These are phyloP conservation scores for Yarrowia keelungensis DNA, from an alignment of 805 yeast genomes.

Conservation along the genomic window DNA sequence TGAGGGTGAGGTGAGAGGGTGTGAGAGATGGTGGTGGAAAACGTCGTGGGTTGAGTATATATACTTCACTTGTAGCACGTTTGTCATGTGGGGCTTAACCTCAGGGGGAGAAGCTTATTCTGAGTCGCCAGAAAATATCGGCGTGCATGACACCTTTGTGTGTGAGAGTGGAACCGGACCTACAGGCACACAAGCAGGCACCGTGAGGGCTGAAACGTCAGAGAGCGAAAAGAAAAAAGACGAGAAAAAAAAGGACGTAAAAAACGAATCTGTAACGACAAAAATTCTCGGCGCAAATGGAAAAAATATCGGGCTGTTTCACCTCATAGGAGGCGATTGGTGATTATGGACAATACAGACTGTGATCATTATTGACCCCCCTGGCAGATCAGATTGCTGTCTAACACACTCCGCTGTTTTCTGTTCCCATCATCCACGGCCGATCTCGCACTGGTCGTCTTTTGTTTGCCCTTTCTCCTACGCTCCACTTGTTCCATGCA, in stretches of 20 bases:
- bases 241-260: no score
- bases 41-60: neutral
- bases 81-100: constrained; percentile 34
- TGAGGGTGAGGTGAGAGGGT: neutral
- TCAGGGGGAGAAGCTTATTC: constrained; percentile 31
- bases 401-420: no score
- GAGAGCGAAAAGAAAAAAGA: neutral
- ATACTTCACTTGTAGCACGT: neutral
- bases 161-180: constrained; percentile 3
- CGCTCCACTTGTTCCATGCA: constrained; percentile 34
- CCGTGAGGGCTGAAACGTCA: constrained; percentile 7
- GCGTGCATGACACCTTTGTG: constrained; percentile 4
- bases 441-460: neutral
- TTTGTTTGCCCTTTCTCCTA: neutral
- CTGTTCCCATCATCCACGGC: no score
- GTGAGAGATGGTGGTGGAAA: neutral
- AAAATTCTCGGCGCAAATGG: no score
- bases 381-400: no score
- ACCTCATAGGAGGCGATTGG: no score
- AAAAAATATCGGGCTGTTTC: no score
- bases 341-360: no score
- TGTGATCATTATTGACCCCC: no score
- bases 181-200: constrained; percentile 19
- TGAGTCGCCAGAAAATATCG: neutral
- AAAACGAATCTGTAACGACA: no score